Conservation (phyloP, 2,329 filamentous ascomycete species). For the Fonsecaea erecta region DNA sequence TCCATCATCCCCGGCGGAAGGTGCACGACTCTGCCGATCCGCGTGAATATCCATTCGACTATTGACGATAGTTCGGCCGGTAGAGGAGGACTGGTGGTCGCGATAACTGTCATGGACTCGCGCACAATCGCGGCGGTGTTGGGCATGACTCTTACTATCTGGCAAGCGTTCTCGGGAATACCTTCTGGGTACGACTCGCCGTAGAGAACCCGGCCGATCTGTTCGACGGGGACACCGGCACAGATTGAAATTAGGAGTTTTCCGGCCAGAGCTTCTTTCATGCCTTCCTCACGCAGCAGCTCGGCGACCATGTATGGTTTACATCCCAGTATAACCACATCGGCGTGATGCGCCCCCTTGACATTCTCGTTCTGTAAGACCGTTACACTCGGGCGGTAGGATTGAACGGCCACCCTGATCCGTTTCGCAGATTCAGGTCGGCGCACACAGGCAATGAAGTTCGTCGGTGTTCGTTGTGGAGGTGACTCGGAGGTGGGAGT, state of each 20-base stretch:
- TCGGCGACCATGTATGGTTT: slow-evolving; percentile 76
- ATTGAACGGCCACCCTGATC: slow-evolving; percentile 68
- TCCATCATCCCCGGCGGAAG: slow-evolving; percentile 38
- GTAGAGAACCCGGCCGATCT: slow-evolving; percentile 61
- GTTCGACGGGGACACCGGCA: slow-evolving; percentile 72
- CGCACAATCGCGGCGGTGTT: slow-evolving; percentile 80
- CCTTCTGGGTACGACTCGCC: slow-evolving; percentile 55
- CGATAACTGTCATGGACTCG: slow-evolving; percentile 82
- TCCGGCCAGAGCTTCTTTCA: slow-evolving; percentile 72
- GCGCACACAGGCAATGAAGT: slow-evolving; percentile 81
- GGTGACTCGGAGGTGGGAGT: slow-evolving; percentile 44
- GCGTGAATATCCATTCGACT: slow-evolving; percentile 63
- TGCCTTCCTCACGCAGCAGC: slow-evolving; percentile 64
- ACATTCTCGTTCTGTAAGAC: slow-evolving; percentile 76
- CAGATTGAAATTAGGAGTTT: slow-evolving; percentile 84
- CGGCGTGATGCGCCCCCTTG: slow-evolving; percentile 66
- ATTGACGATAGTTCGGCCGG: slow-evolving; percentile 49
- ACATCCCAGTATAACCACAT: slow-evolving; percentile 78
- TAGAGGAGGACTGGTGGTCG: slow-evolving; percentile 57
- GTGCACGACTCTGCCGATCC: slow-evolving; percentile 45
- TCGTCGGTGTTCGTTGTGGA: slow-evolving; percentile 67
- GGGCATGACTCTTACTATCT: slow-evolving; percentile 79
- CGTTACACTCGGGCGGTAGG: slow-evolving; percentile 62
- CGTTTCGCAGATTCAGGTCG: slow-evolving; percentile 70
- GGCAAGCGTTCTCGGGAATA: slow-evolving; percentile 44